Evolutionary conservation across 768 basidiomycete species (phyloP).

Genomic region (Russula emetica): DNA sequence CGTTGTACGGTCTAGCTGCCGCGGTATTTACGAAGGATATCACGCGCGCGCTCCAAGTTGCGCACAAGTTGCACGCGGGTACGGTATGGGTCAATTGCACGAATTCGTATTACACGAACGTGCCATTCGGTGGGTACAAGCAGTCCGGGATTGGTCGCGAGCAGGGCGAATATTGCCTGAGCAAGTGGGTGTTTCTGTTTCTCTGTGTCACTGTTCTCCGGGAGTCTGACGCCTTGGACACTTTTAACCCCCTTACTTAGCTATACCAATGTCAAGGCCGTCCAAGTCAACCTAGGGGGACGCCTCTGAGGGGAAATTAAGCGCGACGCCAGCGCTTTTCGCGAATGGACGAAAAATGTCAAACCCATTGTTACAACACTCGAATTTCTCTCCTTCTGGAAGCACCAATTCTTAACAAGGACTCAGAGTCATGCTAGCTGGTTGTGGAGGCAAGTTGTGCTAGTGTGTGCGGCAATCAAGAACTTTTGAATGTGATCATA

Average conservation of each 20-base stretch:
- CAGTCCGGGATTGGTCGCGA: conserved; percentile 66
- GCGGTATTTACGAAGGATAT: conserved; percentile 82
- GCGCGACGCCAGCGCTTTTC: neutral
- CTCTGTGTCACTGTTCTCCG: neutral
- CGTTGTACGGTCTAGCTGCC: conserved; percentile 80
- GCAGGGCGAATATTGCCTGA: conserved; percentile 51
- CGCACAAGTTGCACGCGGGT: conserved; percentile 74
- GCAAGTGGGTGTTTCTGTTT: conserved; percentile 28
- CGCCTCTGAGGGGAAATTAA: neutral
- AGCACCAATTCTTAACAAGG: no score
- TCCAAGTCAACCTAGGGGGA: conserved; percentile 25
- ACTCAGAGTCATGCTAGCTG: no score
- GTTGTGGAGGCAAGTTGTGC: no score
- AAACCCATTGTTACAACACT: neutral
- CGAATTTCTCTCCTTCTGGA: no score
- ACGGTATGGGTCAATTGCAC: conserved; percentile 63
- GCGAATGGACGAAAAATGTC: neutral
- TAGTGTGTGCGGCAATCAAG: no score
- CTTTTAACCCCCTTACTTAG: conserved; percentile 1
- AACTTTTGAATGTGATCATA: no score
- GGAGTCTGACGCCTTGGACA: neutral
- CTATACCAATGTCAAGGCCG: conserved; percentile 26
- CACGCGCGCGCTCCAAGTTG: conserved; percentile 65
- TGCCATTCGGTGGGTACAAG: conserved; percentile 68
- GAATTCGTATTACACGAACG: conserved; percentile 39